phyloP scores from a whole-genome alignment of 169 alveolate species.

The Plasmodium berghei region DNA sequence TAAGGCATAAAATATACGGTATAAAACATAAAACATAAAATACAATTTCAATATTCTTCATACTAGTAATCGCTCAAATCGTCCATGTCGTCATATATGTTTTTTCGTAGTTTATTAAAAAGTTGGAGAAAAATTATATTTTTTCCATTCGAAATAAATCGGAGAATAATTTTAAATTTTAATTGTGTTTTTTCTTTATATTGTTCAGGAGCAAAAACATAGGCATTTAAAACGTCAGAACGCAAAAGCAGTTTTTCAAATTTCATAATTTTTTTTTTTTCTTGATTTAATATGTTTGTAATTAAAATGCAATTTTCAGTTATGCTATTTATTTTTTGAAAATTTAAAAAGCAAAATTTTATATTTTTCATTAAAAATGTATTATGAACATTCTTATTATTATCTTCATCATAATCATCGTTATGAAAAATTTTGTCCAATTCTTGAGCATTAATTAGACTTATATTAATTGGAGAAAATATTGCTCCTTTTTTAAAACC shows the following conservation, averaged over 20 bases:
- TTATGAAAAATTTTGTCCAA: conserved; percentile 13
- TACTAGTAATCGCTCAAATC: background rate
- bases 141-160: conserved; percentile 71
- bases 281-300: conserved; percentile 44
- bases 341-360: conserved; percentile 29
- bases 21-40: background rate
- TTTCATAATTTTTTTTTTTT: conserved; percentile 52
- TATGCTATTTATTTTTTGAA: conserved; percentile 18
- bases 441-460: conserved; percentile 1
- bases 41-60: no score
- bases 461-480: background rate
- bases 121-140: conserved; percentile 57
- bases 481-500: background rate
- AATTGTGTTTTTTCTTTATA: conserved; percentile 55
- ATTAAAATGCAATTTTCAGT: conserved; percentile 44
- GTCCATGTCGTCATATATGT: conserved; percentile 16
- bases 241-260: conserved; percentile 44
- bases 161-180: conserved; percentile 29
- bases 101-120: conserved; percentile 18
- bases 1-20: background rate
- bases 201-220: conserved; percentile 58
- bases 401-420: background rate
- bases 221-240: conserved; percentile 58
- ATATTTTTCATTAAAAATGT: conserved; percentile 1
- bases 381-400: background rate